Base-by-base conservation (phyloP, 108 stramenopile species). In the Pseudonitzschia multistriata region DNA sequence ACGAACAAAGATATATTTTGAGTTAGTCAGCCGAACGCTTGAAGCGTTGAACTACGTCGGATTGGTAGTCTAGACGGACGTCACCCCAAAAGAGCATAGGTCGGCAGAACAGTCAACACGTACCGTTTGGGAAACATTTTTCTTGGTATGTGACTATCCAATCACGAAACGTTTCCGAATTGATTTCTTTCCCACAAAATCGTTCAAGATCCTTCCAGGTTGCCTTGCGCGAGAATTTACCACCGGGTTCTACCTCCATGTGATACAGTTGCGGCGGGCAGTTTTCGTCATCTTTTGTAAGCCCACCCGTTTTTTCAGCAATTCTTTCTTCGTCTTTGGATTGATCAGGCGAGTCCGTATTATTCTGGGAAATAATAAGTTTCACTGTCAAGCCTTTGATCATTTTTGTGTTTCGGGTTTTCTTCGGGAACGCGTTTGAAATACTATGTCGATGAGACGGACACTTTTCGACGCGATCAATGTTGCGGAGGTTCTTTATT, bases 211-310 rank as follows among this genome's bases (percentile, higher is more conserved):
- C 73, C 15, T 57, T 29, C 54, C 53, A 64, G 3, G 53, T 40
- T 13, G 73, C 73, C 33, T 74, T 74, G n/a, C 73, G 73, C 8
- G 73, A 59, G 47, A 66, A 74, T 60, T 67, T 74, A 3, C 73
- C 73, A 56, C 45, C 19, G 11, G 64, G 56, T 34, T 66, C 65
- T 11, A 74, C 29, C 2, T 45, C 65, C 42, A 67, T 74, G 17
- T 65, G 36, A 27, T 60, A 74, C 27, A 45, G 33, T 13, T 28
- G 49, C 3, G 37, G 24, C 3, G 42, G 6, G 7, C 19, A 31
- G 19, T 62, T 34, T 29, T 11, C 42, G 6, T 64, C 63, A 14
- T 45, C 42, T 24, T 27, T 15, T 42, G 42, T 24, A 33, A 33
- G 27, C 19, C 59, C 35, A 1, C 35, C 35, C 11, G 21, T 3